Conservation (phyloP, 1,284 basidiomycete genomes). For the Cystobasidium pallidum region DNA sequence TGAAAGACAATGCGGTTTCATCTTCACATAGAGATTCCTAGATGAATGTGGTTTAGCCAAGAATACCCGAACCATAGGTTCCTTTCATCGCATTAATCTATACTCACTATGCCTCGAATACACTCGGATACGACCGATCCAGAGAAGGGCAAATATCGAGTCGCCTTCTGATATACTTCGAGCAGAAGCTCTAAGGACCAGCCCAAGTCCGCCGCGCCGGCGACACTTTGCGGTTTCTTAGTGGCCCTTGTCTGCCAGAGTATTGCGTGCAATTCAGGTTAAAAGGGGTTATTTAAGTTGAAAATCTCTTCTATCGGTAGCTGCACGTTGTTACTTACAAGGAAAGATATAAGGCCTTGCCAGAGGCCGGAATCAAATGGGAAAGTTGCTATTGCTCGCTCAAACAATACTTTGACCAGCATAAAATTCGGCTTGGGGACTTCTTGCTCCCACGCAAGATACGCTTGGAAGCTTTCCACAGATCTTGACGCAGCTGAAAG, state of each 20-base stretch:
- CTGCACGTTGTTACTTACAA: not conserved
- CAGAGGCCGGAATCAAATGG: not conserved
- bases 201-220: not conserved
- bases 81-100: too few relatives aligned
- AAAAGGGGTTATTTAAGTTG: not conserved
- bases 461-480: slow-evolving; percentile 63
- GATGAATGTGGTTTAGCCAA: not conserved
- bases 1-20: slow-evolving; percentile 3
- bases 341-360: not conserved
- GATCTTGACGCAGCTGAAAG: slow-evolving; percentile 35
- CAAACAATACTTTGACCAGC: slow-evolving; percentile 68
- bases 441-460: slow-evolving; percentile 66
- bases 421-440: slow-evolving; percentile 68
- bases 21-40: not conserved
- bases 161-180: not conserved
- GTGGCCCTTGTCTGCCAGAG: not conserved
- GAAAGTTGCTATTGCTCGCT: slow-evolving; percentile 66
- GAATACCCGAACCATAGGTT: not conserved
- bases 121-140: not conserved
- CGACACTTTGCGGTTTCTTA: not conserved
- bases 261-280: not conserved
- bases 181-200: slow-evolving; percentile 4
- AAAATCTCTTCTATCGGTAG: not conserved
- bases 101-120: slow-evolving; percentile 9
- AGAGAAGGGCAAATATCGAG: not conserved